Percentiles rank a stretch among this genome's conserved stretches.
phyloP scores from a whole-genome alignment of 2,329 filamentous ascomycete genomes.

The Epichloe gansuensis region DNA sequence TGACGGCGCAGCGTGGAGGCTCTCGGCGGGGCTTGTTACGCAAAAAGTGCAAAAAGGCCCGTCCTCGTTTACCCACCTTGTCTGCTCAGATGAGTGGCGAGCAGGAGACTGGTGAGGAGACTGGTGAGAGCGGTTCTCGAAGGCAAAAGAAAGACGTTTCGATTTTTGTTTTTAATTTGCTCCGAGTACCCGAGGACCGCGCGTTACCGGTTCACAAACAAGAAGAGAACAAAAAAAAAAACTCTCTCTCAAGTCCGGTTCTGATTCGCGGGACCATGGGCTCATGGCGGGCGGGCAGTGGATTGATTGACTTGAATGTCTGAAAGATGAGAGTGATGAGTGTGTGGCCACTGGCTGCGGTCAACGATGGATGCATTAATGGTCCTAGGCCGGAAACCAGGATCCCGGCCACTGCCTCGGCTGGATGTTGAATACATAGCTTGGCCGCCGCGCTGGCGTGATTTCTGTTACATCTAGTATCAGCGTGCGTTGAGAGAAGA shows the following conservation, averaged over 20 bases:
- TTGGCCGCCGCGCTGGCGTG: background rate
- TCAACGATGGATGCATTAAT: background rate
- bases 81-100: background rate
- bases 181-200: background rate
- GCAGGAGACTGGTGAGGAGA: background rate
- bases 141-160: background rate
- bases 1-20: background rate
- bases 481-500: background rate
- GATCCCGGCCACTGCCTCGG: constrained; percentile 1
- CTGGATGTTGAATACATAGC: background rate
- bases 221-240: background rate
- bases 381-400: constrained; percentile 3
- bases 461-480: background rate
- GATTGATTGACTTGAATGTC: too few relatives aligned
- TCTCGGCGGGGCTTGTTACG: background rate
- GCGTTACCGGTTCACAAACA: background rate
- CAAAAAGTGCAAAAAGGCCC: background rate
- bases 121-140: background rate
- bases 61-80: background rate
- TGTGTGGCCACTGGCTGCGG: background rate
- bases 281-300: too few relatives aligned
- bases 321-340: too few relatives aligned
- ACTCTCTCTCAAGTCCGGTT: background rate
- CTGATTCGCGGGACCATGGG: background rate
- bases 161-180: background rate